A percentile compares a stretch with the other conserved stretches of the same genome.
These are phyloP conservation scores for Spathaspora gorwiae DNA, from an alignment of 805 yeast genomes.

Conservation along the genomic window DNA sequence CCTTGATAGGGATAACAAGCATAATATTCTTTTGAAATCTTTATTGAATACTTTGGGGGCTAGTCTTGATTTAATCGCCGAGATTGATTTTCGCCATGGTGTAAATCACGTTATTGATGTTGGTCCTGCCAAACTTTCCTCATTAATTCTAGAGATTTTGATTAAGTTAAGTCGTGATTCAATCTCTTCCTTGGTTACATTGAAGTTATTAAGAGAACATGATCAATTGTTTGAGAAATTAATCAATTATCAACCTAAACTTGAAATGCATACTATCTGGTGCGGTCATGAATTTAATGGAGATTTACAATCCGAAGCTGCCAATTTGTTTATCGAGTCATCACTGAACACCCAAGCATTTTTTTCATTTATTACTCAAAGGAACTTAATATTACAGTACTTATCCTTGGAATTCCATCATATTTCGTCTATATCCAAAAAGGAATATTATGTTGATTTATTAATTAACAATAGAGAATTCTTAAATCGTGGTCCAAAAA, in stretches of 20 bases:
- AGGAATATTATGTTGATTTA: conserved; percentile 46
- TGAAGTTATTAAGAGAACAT: conserved; percentile 49
- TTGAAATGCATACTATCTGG: conserved; percentile 57
- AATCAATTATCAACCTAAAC: conserved; percentile 49
- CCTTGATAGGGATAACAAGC: conserved; percentile 43
- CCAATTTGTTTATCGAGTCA: conserved; percentile 32
- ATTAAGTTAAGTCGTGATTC: conserved; percentile 57
- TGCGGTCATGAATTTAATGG: conserved; percentile 39
- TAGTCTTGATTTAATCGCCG: conserved; percentile 40
- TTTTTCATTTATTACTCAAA: conserved; percentile 54
- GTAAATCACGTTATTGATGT: conserved; percentile 38
- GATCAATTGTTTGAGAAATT: conserved; percentile 48
- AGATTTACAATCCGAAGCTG: conserved; percentile 23
- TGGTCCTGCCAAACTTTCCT: conserved; percentile 55
- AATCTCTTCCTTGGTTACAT: conserved; percentile 46
- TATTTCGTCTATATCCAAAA: conserved; percentile 48
- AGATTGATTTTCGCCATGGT: conserved; percentile 30
- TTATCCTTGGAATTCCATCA: conserved; percentile 71
- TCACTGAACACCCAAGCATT: conserved; percentile 47
- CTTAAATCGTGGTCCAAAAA: conserved; percentile 58
- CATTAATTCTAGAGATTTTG: conserved; percentile 57
- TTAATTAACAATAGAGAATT: conserved; percentile 50
- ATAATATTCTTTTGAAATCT: conserved; percentile 55
- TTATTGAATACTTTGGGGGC: conserved; percentile 48
- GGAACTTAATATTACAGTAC: conserved; percentile 60